phyloP scores from a whole-genome alignment of 2,329 filamentous ascomycete genomes.

The Phaeoacremonium minimum region DNA sequence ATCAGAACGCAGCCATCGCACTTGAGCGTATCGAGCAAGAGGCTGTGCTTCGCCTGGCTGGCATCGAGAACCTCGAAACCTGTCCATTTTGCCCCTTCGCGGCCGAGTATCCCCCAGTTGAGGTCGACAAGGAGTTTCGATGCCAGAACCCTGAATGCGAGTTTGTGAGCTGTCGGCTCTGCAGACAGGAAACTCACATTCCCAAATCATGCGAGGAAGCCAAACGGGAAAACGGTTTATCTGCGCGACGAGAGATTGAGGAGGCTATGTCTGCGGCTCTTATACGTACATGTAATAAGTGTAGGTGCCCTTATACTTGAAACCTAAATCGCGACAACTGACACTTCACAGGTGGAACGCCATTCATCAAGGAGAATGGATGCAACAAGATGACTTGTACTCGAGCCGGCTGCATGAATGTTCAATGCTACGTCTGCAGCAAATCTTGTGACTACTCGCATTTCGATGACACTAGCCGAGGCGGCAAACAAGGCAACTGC shows the following conservation, averaged over 20 bases:
- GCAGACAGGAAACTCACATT: constrained; percentile 64
- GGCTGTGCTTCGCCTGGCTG: constrained; percentile 63
- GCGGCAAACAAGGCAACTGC: constrained; percentile 52
- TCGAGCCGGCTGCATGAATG: constrained; percentile 41
- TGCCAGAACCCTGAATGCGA: constrained; percentile 65
- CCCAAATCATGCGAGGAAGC: constrained; percentile 69
- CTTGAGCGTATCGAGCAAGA: constrained; percentile 70
- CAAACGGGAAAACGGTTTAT: constrained; percentile 53
- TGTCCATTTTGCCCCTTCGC: constrained; percentile 84
- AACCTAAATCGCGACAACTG: constrained; percentile 1
- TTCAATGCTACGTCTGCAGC: constrained; percentile 69
- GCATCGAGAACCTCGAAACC: constrained; percentile 65
- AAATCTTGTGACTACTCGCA: constrained; percentile 64
- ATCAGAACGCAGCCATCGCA: constrained; percentile 52
- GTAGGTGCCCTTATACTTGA: constrained; percentile 22
- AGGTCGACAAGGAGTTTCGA: constrained; percentile 67
- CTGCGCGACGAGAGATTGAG: constrained; percentile 65
- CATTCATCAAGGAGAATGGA: constrained; percentile 73
- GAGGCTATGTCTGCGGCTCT: constrained; percentile 81
- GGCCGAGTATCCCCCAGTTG: constrained; percentile 64
- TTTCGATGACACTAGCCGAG: constrained; percentile 52
- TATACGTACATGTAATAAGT: constrained; percentile 70
- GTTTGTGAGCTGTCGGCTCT: constrained; percentile 63
- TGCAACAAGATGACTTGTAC: constrained; percentile 83
- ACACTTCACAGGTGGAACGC: constrained; percentile 48